These are phyloP conservation scores for Aspergillus pseudoglaucus DNA, from an alignment of 2,329 filamentous ascomycete genomes.

Conservation along the genomic window DNA sequence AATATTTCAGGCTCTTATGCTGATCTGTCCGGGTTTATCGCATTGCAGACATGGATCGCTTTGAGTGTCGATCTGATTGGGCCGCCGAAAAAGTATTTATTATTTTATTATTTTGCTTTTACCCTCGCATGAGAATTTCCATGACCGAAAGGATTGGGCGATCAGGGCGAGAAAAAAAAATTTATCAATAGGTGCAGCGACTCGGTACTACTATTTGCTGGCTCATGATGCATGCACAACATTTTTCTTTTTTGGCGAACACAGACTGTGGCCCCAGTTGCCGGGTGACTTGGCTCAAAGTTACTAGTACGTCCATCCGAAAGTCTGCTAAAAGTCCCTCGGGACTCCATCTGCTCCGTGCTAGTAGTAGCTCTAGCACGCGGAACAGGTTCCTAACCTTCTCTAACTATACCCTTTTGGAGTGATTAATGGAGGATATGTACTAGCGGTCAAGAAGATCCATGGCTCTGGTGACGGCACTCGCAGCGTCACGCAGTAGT, in stretches of 20 bases:
- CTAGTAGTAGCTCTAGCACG: background rate
- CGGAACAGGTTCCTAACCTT: background rate
- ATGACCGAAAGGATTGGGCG: background rate
- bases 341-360: background rate
- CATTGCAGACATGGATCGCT: background rate
- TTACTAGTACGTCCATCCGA: background rate
- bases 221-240: background rate
- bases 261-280: background rate
- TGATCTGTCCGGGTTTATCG: background rate
- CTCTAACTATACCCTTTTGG: background rate
- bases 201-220: background rate
- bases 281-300: background rate
- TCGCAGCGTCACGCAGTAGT: background rate
- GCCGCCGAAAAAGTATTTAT: background rate
- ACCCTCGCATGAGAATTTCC: background rate
- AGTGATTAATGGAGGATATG: background rate
- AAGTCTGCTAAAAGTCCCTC: too few relatives aligned
- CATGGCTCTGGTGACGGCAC: slow-evolving; percentile 1
- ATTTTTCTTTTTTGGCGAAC: background rate
- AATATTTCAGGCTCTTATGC: background rate
- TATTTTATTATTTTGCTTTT: background rate
- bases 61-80: background rate
- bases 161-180: background rate
- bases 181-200: background rate
- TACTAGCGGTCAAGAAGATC: background rate